Evolutionary conservation across 2,329 filamentous ascomycete species (phyloP), one percentile per base, ranked within the genome.

Genomic region (Aspergillus texensis): DNA sequence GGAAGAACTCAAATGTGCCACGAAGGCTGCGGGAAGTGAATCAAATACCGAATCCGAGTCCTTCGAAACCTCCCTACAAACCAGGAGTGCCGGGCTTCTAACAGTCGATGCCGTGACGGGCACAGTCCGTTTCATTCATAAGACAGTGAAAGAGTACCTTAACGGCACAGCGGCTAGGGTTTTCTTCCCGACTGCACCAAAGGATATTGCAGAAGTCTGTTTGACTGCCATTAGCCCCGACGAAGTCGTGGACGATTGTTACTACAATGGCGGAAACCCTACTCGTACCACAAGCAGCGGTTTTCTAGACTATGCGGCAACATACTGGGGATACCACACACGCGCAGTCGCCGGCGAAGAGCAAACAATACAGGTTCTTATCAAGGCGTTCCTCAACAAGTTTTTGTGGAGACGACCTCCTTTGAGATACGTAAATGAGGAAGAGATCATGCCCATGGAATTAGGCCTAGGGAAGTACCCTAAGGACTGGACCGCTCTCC

Each of bases 231-330:
- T 77, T 19, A 69, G 65, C 1, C 41, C 68, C 0, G 74, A 77
- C 57, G 74, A 77, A 19, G 71, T 75, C 11, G 66, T 76, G 2
- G 74, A 76, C 48, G 72, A 75, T 6, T 77, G 72, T 32, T 77
- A 76, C 16, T 53, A 58, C 4, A 73, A 64, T 4, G 43, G 62
- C 14, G 61, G 48, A 2, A 62, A 45, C 1, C 28, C 65, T 0
- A 56, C 70, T n/a, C 68, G 69, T 2, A 66, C 30, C 2, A 46
- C 55, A 10, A 59, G 55, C 1, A 65, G 59, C 2, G 63, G 66
- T 0, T 63, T 76, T 2, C 58, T 74, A 0, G 55, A 65, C 24
- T 77, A 77, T 57, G 72, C 74, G 1, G 65, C 73, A 0, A 66
- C 59, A 5, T 74, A 72, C 58, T 77, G 74, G 74, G 74, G 74